These are phyloP conservation scores for Chenopodium album DNA, from an alignment of 148 eudicot species.

Conservation along the genomic window DNA sequence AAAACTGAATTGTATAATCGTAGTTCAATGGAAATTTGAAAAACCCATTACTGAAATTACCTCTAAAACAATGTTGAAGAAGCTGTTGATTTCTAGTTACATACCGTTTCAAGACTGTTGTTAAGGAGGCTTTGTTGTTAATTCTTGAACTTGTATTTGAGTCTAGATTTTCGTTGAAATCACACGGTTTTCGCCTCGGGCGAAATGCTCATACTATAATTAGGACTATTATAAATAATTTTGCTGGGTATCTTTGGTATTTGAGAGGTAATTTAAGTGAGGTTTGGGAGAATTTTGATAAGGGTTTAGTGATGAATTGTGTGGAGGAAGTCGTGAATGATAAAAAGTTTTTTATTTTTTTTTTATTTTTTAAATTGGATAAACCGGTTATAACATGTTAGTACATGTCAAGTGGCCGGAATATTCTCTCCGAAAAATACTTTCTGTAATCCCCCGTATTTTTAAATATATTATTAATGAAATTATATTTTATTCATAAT, in stretches of 20 bases:
- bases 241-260: conserved; percentile 74
- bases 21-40: conserved; percentile 35
- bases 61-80: conserved; percentile 40
- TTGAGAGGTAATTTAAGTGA: conserved; percentile 70
- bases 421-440: no score
- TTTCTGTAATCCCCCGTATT: no score
- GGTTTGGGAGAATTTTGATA: conserved; percentile 42
- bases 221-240: conserved; percentile 45
- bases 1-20: conserved; percentile 38
- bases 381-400: no score
- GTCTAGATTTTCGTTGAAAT: conserved; percentile 64
- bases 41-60: conserved; percentile 36
- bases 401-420: no score
- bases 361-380: no score
- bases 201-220: conserved; percentile 82
- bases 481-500: no score
- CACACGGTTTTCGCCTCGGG: conserved; percentile 84
- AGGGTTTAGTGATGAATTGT: conserved; percentile 47
- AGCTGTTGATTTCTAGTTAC: conserved; percentile 30
- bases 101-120: conserved; percentile 75
- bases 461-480: no score
- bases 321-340: conserved; percentile 67
- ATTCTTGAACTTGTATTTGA: conserved; percentile 87
- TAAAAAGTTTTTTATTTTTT: conserved; percentile 40
- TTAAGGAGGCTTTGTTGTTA: conserved; percentile 73